Base-by-base conservation (phyloP, 208 protist genomes). In the Porcisia hertigi region DNA sequence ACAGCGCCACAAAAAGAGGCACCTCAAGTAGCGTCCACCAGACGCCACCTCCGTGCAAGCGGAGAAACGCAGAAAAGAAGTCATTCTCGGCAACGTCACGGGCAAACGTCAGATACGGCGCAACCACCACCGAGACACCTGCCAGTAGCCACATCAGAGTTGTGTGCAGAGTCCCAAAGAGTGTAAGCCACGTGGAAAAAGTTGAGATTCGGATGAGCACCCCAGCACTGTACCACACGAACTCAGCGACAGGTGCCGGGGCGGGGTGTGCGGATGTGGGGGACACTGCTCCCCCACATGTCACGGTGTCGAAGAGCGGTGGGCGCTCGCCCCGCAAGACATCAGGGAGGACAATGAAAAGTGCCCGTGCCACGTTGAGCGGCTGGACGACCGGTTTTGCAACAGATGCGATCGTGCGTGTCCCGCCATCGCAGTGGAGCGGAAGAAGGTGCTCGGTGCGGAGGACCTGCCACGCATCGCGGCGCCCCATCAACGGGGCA, bases 161-260 rank as follows among this genome's bases (percentile, higher is more conserved):
- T 6, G 53, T 65, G 1, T 64, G 69, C 70, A 80, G 12, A 3
- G 76, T 65, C 9, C 49, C 52, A 5, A 80, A 41, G 36, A 80
- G 76, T 25, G 76, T 71, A 25, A 75, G 58, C 76, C 76, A 80
- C 9, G 76, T 80, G 58, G 76, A 58, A 39, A 71, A 43, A 39
- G 76, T 69, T 55, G 62, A 71, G 20, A 80, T 55, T 18, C 76
- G 76, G 36, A 75, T 30, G 20, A 75, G 43, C 12, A 80, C 76
- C n/a, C 49, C 65, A 20, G 47, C 76, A 45, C 41, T 34, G 49
- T 71, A 80, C n/a, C n/a, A 62, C 12, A 39, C 18, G 20, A 69
- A 75, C 49, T 75, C 69, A 30, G 60, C 45, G 16, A 63, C 16
- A 71, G 52, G 5, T 6, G 7, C 49, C 11, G 25, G 4, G 23